phyloP scores from a whole-genome alignment of 345 rosid genomes.

The Eutrema heterophyllum region DNA sequence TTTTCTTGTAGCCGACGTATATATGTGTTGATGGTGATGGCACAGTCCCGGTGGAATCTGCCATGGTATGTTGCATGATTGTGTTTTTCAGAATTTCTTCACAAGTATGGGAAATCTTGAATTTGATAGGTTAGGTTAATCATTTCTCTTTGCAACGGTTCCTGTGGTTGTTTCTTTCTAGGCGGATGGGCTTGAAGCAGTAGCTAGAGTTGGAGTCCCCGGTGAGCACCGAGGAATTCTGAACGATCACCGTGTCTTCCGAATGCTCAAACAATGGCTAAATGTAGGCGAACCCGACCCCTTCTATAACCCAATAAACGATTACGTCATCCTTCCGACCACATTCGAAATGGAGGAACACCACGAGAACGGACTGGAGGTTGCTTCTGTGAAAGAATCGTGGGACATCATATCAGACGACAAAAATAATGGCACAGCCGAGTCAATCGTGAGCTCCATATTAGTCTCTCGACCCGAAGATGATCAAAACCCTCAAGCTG shows the following conservation, averaged over 20 bases:
- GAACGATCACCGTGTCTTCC: slow-evolving; percentile 76
- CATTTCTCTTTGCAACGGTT: neutral
- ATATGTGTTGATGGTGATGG: slow-evolving; percentile 92
- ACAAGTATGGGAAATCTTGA: neutral
- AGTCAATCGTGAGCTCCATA: slow-evolving; percentile 47
- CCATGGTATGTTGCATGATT: slow-evolving; percentile 52
- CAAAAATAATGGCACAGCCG: slow-evolving; percentile 22
- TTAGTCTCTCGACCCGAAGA: slow-evolving; percentile 43
- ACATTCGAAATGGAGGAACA: slow-evolving; percentile 55
- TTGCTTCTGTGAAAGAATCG: slow-evolving; percentile 76
- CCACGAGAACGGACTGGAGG: slow-evolving; percentile 63
- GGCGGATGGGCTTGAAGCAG: slow-evolving; percentile 96
- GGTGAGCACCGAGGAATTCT: slow-evolving; percentile 94
- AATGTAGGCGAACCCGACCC: slow-evolving; percentile 81
- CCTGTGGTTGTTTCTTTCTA: slow-evolving; percentile 19
- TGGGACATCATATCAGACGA: slow-evolving; percentile 73
- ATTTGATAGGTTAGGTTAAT: neutral
- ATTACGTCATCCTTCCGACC: slow-evolving; percentile 78
- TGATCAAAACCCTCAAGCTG: slow-evolving; percentile 35
- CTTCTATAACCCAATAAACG: slow-evolving; percentile 81
- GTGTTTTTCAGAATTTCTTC: neutral
- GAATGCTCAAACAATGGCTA: slow-evolving; percentile 86
- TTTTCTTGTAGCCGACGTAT: slow-evolving; percentile 52
- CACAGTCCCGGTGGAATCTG: slow-evolving; percentile 88
- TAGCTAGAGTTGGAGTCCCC: slow-evolving; percentile 90